phyloP scores from a whole-genome alignment of 176 grass and related monocot genomes.

The Cenchrus purpureus region DNA sequence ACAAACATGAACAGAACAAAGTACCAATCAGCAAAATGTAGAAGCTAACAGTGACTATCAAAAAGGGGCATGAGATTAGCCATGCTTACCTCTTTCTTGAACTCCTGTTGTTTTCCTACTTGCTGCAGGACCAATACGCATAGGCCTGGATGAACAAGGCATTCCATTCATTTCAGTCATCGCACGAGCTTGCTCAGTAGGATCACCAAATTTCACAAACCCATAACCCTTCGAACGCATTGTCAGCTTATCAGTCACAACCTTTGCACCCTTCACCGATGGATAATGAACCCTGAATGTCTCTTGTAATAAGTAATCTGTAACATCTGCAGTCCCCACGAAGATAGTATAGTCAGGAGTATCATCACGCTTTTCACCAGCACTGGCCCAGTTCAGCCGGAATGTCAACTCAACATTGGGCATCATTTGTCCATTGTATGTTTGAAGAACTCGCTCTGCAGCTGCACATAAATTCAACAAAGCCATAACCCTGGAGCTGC shows the following conservation, averaged over 20 bases:
- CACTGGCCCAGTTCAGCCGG: constrained; percentile 91
- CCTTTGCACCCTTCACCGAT: constrained; percentile 92
- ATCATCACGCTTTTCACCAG: constrained; percentile 93
- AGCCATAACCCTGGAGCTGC: constrained; percentile 90
- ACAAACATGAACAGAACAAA: constrained; percentile 32
- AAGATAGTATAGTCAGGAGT: constrained; percentile 87
- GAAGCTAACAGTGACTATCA: neutral
- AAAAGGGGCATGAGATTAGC: neutral
- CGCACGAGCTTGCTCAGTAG: constrained; percentile 82
- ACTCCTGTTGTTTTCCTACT: constrained; percentile 73
- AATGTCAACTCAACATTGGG: constrained; percentile 77
- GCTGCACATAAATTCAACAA: constrained; percentile 83
- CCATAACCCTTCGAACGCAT: constrained; percentile 95
- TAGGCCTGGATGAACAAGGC: constrained; percentile 82
- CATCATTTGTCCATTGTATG: constrained; percentile 89
- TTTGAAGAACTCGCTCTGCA: constrained; percentile 80
- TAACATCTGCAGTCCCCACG: constrained; percentile 94
- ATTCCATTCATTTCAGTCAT: constrained; percentile 99
- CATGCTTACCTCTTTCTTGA: constrained; percentile 76
- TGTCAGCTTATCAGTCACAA: constrained; percentile 94
- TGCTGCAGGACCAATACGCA: constrained; percentile 89
- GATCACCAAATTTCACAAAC: constrained; percentile 91
- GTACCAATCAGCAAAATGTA: constrained; percentile 18
- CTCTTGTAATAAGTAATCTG: constrained; percentile 92
- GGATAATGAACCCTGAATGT: constrained; percentile 85